Conservation (phyloP, 345 rosid genomes). For the Iberis pinnata region DNA sequence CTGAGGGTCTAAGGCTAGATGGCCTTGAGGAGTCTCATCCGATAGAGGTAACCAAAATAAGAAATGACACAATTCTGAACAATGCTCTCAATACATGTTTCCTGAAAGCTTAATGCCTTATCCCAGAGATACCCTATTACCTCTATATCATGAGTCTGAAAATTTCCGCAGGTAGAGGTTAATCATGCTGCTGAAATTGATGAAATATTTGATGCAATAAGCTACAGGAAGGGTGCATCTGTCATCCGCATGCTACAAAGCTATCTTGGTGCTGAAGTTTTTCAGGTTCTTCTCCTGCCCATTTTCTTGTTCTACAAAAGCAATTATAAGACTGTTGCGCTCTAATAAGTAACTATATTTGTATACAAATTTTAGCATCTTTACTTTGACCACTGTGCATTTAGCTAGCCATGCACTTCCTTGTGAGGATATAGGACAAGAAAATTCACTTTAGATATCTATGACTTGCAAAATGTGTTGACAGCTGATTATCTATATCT, state of each 20-base stretch:
- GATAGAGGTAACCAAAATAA: slow-evolving; percentile 58
- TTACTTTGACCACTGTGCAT: neutral
- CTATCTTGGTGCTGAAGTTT: slow-evolving; percentile 84
- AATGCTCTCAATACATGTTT: slow-evolving; percentile 3
- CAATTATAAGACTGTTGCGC: no score
- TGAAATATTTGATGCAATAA: slow-evolving; percentile 93
- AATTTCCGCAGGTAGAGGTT: slow-evolving; percentile 60
- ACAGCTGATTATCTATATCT: no score
- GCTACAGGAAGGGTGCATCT: slow-evolving; percentile 91
- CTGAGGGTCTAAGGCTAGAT: slow-evolving; percentile 80
- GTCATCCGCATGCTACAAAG: slow-evolving; percentile 93
- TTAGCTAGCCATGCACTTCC: neutral
- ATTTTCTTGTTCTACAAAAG: neutral
- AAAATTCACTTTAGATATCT: no score
- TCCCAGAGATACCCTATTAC: slow-evolving; percentile 1
- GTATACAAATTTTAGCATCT: no score
- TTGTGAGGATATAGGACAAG: no score
- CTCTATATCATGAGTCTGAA: slow-evolving; percentile 3
- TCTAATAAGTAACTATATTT: no score
- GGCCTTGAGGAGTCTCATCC: slow-evolving; percentile 98
- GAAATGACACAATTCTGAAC: neutral
- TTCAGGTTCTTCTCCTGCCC: slow-evolving; percentile 56
- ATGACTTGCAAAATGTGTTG: no score
- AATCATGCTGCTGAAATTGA: slow-evolving; percentile 86
- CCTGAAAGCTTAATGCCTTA: neutral